These are phyloP conservation scores for Gonapodya prolifera DNA, from an alignment of 192 early-diverging fungal species.

Conservation along the genomic window DNA sequence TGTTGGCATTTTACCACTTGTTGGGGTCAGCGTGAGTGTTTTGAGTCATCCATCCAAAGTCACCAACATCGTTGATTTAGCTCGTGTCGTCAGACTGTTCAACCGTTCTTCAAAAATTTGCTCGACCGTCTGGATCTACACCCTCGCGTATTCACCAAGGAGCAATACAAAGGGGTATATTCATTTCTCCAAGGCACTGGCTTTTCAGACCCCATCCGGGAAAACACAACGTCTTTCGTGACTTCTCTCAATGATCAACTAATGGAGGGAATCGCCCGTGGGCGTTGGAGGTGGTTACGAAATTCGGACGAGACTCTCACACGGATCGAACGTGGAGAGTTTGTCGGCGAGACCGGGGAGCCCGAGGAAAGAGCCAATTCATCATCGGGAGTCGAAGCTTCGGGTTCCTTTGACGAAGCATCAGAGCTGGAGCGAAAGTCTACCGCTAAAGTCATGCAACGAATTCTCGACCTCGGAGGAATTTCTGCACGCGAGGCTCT, in stretches of 20 bases:
- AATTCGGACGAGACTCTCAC: neutral
- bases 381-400: neutral
- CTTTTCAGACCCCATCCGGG: slow-evolving; percentile 34
- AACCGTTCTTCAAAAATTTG: slow-evolving; percentile 43
- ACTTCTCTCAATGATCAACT: slow-evolving; percentile 39
- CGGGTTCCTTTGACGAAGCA: neutral
- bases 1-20: slow-evolving; percentile 39
- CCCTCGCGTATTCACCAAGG: slow-evolving; percentile 33
- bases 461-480: slow-evolving; percentile 40
- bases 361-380: neutral
- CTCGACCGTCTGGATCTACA: slow-evolving; percentile 41
- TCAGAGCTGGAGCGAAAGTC: neutral
- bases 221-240: slow-evolving; percentile 39
- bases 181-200: slow-evolving; percentile 33
- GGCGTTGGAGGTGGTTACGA: slow-evolving; percentile 14
- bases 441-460: slow-evolving; percentile 23
- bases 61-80: neutral
- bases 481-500: slow-evolving; percentile 33
- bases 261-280: slow-evolving; percentile 31
- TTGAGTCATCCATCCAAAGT: slow-evolving; percentile 17
- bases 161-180: slow-evolving; percentile 45
- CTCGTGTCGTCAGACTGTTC: neutral
- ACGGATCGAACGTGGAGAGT: neutral
- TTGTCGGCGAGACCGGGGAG: slow-evolving; percentile 3
- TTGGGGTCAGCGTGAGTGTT: slow-evolving; percentile 22